A percentile compares a stretch with the other conserved stretches of the same genome.
Conservation (phyloP, 192 early-diverging fungal genomes). For the Podila epigama region DNA sequence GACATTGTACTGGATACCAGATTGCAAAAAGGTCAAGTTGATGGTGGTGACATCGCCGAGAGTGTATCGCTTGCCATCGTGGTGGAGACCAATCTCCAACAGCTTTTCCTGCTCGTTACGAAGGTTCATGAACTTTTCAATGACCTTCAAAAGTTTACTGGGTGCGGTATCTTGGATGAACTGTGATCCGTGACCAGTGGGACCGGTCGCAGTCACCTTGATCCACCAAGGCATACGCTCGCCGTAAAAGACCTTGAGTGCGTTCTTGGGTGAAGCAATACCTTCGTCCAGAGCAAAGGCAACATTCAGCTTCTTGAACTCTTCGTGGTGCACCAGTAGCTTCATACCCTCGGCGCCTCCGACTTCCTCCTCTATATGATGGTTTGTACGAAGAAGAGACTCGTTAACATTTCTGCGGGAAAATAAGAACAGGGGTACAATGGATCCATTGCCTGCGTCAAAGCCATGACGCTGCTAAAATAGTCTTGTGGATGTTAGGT, state of each 20-base stretch:
- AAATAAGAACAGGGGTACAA: too few species aligned
- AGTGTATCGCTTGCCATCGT: constrained; percentile 57
- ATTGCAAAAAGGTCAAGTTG: constrained; percentile 80
- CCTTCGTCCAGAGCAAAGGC: constrained; percentile 91
- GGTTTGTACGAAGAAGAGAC: background rate
- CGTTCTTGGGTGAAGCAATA: constrained; percentile 70
- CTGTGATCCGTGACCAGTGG: constrained; percentile 84
- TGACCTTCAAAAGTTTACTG: constrained; percentile 68
- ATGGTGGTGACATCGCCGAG: constrained; percentile 84
- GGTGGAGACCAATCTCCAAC: constrained; percentile 59
- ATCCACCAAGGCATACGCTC: constrained; percentile 90
- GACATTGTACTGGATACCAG: constrained; percentile 82
- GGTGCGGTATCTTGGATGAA: constrained; percentile 80
- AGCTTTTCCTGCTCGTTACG: constrained; percentile 68
- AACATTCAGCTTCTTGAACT: constrained; percentile 76
- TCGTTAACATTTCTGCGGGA: too few species aligned
- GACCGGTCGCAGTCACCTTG: constrained; percentile 71
- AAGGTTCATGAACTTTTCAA: constrained; percentile 74
- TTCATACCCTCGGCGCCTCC: constrained; percentile 85
- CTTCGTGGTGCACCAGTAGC: constrained; percentile 65
- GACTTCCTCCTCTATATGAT: constrained; percentile 71
- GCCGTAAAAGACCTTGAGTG: constrained; percentile 83
- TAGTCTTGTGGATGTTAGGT: too few species aligned
- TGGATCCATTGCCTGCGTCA: too few species aligned
- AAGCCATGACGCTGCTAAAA: too few species aligned